These are phyloP conservation scores for Apiotrichum montevideense DNA, from an alignment of 1,284 basidiomycete species.

Conservation along the genomic window DNA sequence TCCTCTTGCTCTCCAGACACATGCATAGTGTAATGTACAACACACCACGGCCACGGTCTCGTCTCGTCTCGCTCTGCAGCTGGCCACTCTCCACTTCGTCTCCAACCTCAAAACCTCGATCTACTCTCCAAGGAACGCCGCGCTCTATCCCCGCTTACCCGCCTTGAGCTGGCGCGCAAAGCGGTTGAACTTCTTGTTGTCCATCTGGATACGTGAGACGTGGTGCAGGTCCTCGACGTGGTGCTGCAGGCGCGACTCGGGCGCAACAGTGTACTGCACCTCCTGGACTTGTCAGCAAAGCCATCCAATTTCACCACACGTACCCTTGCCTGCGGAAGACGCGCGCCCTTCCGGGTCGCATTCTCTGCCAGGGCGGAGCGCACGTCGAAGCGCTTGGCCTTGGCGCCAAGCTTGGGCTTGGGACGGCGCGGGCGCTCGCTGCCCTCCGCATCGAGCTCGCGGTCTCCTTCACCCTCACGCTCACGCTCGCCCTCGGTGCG, in stretches of 20 bases:
- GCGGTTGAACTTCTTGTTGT: constrained; percentile 44
- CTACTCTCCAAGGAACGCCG: too few species aligned
- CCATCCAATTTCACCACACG: constrained; percentile 1
- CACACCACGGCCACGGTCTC: background rate
- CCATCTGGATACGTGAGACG: constrained; percentile 37
- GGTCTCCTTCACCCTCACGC: constrained; percentile 13
- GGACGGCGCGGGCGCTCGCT: constrained; percentile 2
- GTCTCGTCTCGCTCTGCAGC: background rate
- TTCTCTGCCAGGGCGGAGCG: constrained; percentile 34
- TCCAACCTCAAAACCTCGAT: too few species aligned
- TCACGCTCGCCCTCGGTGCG: constrained; percentile 7
- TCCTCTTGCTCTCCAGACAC: background rate
- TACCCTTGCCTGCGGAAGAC: constrained; percentile 31
- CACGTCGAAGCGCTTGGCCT: constrained; percentile 33
- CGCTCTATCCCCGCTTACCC: background rate
- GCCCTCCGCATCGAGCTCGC: constrained; percentile 13
- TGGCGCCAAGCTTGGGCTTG: constrained; percentile 11
- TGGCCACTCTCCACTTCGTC: too few species aligned
- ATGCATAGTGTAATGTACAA: constrained; percentile 8
- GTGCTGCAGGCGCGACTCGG: constrained; percentile 31
- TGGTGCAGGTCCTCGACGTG: constrained; percentile 32
- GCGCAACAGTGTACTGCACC: constrained; percentile 40
- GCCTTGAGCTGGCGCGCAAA: constrained; percentile 40
- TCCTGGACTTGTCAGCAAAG: constrained; percentile 19
- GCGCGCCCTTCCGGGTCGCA: constrained; percentile 33